Conservation (phyloP, 2,329 filamentous ascomycete species). For the Mycosphaerelloides madeirae region DNA sequence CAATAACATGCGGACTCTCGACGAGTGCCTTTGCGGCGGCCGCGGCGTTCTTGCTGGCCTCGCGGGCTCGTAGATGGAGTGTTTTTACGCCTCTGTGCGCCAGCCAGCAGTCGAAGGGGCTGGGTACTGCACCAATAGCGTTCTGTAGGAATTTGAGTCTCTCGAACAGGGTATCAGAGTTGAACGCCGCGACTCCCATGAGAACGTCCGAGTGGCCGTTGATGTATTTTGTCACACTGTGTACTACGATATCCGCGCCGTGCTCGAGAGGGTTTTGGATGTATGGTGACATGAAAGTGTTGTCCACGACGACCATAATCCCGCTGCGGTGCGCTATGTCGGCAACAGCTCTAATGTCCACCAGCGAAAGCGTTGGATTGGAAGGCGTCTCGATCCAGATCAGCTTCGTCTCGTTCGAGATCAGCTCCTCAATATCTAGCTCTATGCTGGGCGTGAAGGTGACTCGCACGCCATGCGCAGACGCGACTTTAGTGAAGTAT, state of each 20-base stretch:
- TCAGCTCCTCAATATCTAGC: conserved; percentile 76
- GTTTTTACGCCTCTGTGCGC: conserved; percentile 96
- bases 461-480: conserved; percentile 88
- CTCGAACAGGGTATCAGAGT: conserved; percentile 71
- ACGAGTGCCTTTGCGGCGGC: conserved; percentile 73
- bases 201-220: conserved; percentile 95
- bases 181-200: conserved; percentile 96
- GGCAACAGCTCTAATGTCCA: conserved; percentile 85
- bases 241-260: conserved; percentile 93
- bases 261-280: conserved; percentile 93
- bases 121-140: conserved; percentile 91
- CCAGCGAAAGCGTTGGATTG: conserved; percentile 88
- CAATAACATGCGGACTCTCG: conserved; percentile 72
- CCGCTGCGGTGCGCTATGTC: conserved; percentile 79
- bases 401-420: conserved; percentile 82
- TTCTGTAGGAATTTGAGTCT: conserved; percentile 90
- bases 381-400: conserved; percentile 97
- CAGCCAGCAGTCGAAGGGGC: conserved; percentile 95
- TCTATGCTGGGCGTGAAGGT: conserved; percentile 94
- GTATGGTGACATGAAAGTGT: conserved; percentile 95
- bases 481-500: conserved; percentile 97
- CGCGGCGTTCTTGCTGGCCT: conserved; percentile 77
- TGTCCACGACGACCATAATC: conserved; percentile 96
- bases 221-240: conserved; percentile 98
- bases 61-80: conserved; percentile 82